Base-by-base conservation (phyloP, 148 eudicot species). In the Persicaria tinctoria region DNA sequence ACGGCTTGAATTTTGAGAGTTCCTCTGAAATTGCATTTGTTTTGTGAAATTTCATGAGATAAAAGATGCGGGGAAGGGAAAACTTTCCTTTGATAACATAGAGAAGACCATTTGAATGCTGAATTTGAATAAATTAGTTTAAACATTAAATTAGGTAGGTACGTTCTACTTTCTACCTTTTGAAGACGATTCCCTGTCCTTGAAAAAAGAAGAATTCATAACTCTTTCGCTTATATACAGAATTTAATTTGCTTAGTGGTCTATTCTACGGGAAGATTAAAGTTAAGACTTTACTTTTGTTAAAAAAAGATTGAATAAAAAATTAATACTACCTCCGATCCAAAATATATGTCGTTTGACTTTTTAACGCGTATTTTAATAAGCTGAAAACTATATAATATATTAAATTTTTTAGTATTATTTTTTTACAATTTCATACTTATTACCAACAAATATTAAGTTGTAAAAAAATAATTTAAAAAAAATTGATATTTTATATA, bases 81-180 rank as follows among this genome's bases (percentile, higher is more conserved):
- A 32, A 32, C 41, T 32, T 32, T 32, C 41, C 2, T 1, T 32
- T 32, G 41, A 32, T 32, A 32, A 32, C 41, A 32, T 60, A 38
- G 66, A 20, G 12, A 60, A 12, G n/a, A 55, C 23, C 66, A 32
- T 32, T 32, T 32, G 38, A 66, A 66, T 66, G 20, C 17, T 66
- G 46, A 66, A 66, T 66, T 66, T 32, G 18, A 66, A 66, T 11
- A 38, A 63, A 63, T 12, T 57, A 32, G 70, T 66, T 41, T 5
- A 41, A 38, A 41, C 8, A 41, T 2, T 66, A 66, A 32, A 32
- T 17, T 57, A 18, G 10, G 6, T 20, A 20, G 70, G 38, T 66
- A 66, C 46, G 48, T 48, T 66, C 53, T 66, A 66, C 48, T 47
- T 66, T 17, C 70, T 41, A 5, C 47, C 70, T 66, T 66, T 66